Evolutionary conservation across 768 basidiomycete genomes (phyloP), one percentile per base, ranked within the genome.

Genomic region (Mycena crocata): DNA sequence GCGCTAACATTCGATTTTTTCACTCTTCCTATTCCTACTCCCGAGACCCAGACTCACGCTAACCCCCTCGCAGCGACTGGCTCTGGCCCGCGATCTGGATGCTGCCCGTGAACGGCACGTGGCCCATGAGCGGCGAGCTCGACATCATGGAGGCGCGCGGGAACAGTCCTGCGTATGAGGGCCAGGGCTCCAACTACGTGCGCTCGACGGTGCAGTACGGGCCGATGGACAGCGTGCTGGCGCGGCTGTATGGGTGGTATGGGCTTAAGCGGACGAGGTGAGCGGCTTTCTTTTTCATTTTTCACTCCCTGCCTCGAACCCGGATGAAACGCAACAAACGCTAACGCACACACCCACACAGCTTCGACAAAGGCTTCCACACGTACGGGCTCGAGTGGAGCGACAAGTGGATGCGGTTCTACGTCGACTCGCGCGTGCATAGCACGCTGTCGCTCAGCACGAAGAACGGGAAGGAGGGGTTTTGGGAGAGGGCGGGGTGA

Each of bases 361-460:
- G 62, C 56, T 91, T 86, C 71, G 87, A 84, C 51, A 72, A 86
- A 58, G 79, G 66, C 0, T 95, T 90, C 83, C 93, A 95, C 74
- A 90, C 87, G 0, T 96, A 90, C 67, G 83, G 84, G 17, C 71
- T 96, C 50, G 94, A 95, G 76, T 96, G 94, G 94, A 89, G 86
- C 46, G 80, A 85, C 28, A 71, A 82, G 9, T 95, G 89, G 76
- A 81, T 96, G 79, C 81, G 92, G 15, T 83, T 92, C 67, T 93
- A 92, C 73, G 89, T 95, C 71, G 94, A 96, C 78, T 84, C 84
- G 19, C 83, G 91, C 13, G 83, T 94, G 5, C 82, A 87, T 49
- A 83, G 87, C 56, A 86, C 90, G 80, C 80, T 96, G 34, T 79
- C 87, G 23, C 71, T 93, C 26, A 69, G 72, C 28, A 89, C 91